phyloP scores from a whole-genome alignment of 2,329 filamentous ascomycete species.

The Aspergillus nomiae region DNA sequence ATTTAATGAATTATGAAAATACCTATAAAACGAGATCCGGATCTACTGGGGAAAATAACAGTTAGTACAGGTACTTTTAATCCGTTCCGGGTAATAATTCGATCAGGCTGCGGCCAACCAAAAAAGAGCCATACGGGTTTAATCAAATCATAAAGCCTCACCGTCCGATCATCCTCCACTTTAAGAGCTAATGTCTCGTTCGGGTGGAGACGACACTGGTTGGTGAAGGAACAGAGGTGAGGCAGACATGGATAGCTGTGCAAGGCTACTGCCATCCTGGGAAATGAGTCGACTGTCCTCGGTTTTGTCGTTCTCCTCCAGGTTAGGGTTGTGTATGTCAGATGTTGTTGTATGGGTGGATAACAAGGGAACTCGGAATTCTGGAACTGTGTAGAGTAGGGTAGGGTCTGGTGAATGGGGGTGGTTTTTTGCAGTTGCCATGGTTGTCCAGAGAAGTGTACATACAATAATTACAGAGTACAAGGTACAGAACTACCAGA shows the following conservation, averaged over 20 bases:
- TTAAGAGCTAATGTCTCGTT: conserved; percentile 5
- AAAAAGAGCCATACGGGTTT: conserved; percentile 4
- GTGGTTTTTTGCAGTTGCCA: not conserved
- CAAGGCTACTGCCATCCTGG: not conserved
- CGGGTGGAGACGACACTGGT: not conserved
- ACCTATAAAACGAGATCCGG: conserved; percentile 7
- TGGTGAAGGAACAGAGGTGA: not conserved
- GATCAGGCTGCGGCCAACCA: not conserved
- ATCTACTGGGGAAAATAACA: conserved; percentile 7
- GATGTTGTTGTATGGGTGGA: not conserved
- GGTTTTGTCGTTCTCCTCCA: not conserved
- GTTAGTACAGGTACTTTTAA: conserved; percentile 14
- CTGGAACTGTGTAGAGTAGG: not conserved
- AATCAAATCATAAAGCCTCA: conserved; percentile 15
- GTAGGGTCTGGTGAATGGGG: not conserved
- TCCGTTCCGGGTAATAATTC: conserved; percentile 11
- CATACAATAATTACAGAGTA: not conserved
- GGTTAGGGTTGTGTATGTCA: not conserved
- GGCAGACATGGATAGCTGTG: not conserved
- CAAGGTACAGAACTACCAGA: not conserved
- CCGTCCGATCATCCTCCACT: conserved; percentile 15
- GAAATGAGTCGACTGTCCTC: not conserved
- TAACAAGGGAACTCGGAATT: not conserved
- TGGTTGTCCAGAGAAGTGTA: not conserved
- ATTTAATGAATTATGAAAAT: conserved; percentile 5